Evolutionary conservation across 2,329 filamentous ascomycete genomes (phyloP).

Genomic region (Rutstroemia sp.): DNA sequence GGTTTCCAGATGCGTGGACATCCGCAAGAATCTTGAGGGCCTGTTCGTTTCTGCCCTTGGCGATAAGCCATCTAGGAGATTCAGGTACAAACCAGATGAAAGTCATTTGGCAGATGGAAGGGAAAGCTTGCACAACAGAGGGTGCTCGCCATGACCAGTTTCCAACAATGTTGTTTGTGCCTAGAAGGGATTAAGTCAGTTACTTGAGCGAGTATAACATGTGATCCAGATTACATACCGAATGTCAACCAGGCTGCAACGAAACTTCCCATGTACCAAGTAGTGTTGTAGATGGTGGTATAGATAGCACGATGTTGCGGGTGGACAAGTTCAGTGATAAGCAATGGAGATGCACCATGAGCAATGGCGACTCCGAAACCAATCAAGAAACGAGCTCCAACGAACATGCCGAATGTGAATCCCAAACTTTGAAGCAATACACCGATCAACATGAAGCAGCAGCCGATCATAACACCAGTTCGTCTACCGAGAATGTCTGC

Average conservation of each 20-base stretch:
- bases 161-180: conserved; percentile 32
- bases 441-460: conserved; percentile 38
- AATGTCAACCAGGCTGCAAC: conserved; percentile 40
- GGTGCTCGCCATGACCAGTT: conserved; percentile 31
- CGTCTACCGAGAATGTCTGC: conserved; percentile 41
- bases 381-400: conserved; percentile 33
- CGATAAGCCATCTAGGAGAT: conserved; percentile 47
- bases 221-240: conserved; percentile 15
- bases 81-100: conserved; percentile 32
- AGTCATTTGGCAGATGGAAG: conserved; percentile 23
- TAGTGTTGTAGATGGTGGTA: conserved; percentile 40
- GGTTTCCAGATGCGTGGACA: conserved; percentile 35
- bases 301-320: conserved; percentile 41
- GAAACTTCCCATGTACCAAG: conserved; percentile 38
- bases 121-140: conserved; percentile 27
- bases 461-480: conserved; percentile 39
- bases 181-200: conserved; percentile 1
- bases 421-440: conserved; percentile 36
- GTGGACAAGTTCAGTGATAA: conserved; percentile 40
- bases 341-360: conserved; percentile 26
- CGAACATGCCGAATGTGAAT: conserved; percentile 36
- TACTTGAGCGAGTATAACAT: not conserved
- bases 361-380: conserved; percentile 31
- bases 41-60: conserved; percentile 60
- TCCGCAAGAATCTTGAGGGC: conserved; percentile 44